A percentile compares a stretch with the other conserved stretches of the same genome.
These are phyloP conservation scores for Cornus florida DNA, from an alignment of 148 eudicot species.

Conservation along the genomic window DNA sequence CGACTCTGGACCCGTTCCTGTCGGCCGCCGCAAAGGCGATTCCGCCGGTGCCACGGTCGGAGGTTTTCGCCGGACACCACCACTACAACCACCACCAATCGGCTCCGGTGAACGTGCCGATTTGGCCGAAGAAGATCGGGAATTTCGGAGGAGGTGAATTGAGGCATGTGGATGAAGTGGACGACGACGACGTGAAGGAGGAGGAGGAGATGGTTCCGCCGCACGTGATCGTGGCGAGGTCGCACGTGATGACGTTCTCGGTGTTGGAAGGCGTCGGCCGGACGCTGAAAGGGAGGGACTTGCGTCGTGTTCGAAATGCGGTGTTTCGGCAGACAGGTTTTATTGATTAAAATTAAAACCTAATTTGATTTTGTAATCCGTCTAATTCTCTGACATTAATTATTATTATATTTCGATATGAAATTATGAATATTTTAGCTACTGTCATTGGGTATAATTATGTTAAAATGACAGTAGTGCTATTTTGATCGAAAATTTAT, in stretches of 20 bases:
- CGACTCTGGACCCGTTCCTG: slow-evolving; percentile 27
- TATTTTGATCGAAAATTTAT: too few species aligned
- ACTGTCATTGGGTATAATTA: too few species aligned
- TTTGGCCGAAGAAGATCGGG: slow-evolving; percentile 42
- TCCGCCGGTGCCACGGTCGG: slow-evolving; percentile 11
- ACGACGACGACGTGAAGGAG: slow-evolving; percentile 30
- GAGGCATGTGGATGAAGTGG: slow-evolving; percentile 25
- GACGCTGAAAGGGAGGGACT: slow-evolving; percentile 71
- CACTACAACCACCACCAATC: slow-evolving; percentile 40
- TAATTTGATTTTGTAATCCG: neutral
- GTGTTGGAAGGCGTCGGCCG: slow-evolving; percentile 77
- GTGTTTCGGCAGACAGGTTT: slow-evolving; percentile 76
- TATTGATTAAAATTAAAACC: slow-evolving; percentile 33
- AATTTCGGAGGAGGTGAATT: neutral
- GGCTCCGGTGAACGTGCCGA: slow-evolving; percentile 69
- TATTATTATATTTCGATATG: too few species aligned
- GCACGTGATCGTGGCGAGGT: slow-evolving; percentile 74
- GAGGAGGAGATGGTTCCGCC: slow-evolving; percentile 69
- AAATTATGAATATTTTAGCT: too few species aligned
- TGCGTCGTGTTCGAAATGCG: slow-evolving; percentile 59
- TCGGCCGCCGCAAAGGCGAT: slow-evolving; percentile 25
- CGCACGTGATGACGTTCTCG: slow-evolving; percentile 56
- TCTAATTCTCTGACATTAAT: neutral
- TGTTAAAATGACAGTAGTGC: too few species aligned
- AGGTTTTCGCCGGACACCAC: neutral